Percentiles rank a stretch among this genome's conserved stretches.
Evolutionary conservation across 139 green algal species (phyloP).

Genomic region (Asterochloris erici): DNA sequence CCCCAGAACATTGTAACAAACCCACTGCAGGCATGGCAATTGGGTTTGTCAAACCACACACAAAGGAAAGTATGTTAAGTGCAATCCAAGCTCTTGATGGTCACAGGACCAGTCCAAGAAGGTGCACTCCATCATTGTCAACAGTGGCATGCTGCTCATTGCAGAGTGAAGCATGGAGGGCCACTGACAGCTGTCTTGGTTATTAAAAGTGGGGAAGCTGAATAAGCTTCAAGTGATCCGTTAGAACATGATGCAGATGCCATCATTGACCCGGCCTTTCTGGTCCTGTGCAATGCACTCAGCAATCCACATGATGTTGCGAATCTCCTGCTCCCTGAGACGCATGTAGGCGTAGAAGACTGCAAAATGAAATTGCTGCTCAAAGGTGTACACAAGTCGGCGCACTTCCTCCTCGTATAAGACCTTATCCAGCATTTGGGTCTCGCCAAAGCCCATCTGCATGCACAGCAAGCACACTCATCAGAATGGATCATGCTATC

Average conservation of each 20-base stretch:
- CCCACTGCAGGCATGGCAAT: too few species aligned
- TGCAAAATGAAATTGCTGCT: constrained; percentile 95
- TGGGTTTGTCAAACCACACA: too few species aligned
- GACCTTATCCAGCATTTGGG: constrained; percentile 91
- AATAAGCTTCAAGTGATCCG: not conserved
- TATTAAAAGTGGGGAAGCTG: too few species aligned
- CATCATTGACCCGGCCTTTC: constrained; percentile 82
- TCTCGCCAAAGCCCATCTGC: constrained; percentile 84
- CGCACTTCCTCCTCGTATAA: constrained; percentile 92
- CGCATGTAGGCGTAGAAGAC: constrained; percentile 73
- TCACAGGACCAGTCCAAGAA: too few species aligned
- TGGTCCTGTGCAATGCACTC: constrained; percentile 94
- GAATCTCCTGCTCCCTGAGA: constrained; percentile 87
- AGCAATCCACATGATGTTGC: constrained; percentile 94
- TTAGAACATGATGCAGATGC: constrained; percentile 49
- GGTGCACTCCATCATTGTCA: too few species aligned
- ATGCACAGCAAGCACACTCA: not conserved
- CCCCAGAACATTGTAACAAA: too few species aligned
- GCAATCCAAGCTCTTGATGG: too few species aligned
- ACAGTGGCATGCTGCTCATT: too few species aligned
- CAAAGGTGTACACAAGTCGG: constrained; percentile 70
- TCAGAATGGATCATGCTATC: not conserved
- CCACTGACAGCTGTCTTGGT: too few species aligned
- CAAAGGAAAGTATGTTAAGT: too few species aligned
- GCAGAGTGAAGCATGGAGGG: too few species aligned